Evolutionary conservation across 2,329 filamentous ascomycete genomes (phyloP), one percentile per base, ranked within the genome.

Genomic region (Claviceps sp.): DNA sequence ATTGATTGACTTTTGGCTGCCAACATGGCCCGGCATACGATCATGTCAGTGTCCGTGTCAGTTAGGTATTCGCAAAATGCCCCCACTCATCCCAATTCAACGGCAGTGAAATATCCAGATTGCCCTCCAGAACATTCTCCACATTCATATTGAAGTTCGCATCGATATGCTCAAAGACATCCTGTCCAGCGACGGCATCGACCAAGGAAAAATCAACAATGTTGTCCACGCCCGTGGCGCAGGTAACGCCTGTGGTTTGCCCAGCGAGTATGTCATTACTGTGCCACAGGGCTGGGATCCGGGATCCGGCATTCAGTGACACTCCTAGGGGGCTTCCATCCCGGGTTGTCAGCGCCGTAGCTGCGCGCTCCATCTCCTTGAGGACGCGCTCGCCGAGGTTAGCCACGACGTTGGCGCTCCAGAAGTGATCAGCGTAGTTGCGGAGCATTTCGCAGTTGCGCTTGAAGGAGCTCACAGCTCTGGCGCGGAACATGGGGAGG

Each of bases 371-470:
- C 72, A 81, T 77, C 58, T 80, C 76, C 47, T 68, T 69, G 41
- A 79, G 60, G 0, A 81, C 76, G 8, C 76, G 67, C 54, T 79
- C 75, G 2, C 78, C 77, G 18, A 81, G 68, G 0, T 71, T 70
- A 0, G 75, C 75, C 26, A 79, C 77, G 2, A 79, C 72, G 16
- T 70, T 70, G 1, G 77, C 72, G 58, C 74, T 78, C 68, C 75
- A 79, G 61, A 78, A 84, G n/a, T 74, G 72, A 42, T 75, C 70
- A n/a, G 74, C 72, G 51, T 80, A 72, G 14, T 70, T 67, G 22
- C 73, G 70, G 4, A 84, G 65, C 37, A 79, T 67, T 2, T 72
- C 68, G 11, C 77, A 78, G 42, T 79, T 76, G 45, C 70, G 71
- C 49, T 72, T 70, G 58, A 84, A 82, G 0, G 75, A 68, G 14